Evolutionary conservation across 768 basidiomycete genomes (phyloP).

Genomic region (Leccinum subgranulosum): DNA sequence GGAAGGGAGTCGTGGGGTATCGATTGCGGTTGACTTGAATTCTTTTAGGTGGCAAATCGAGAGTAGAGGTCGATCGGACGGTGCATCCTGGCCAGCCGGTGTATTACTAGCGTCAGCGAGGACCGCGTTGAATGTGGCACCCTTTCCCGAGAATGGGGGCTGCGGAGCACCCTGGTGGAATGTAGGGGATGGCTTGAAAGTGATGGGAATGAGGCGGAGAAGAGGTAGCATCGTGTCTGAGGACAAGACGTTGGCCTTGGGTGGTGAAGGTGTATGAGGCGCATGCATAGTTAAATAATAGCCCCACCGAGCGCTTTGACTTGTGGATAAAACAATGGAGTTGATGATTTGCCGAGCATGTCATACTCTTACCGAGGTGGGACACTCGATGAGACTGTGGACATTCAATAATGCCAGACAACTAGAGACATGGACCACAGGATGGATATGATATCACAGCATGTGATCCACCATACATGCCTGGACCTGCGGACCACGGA

Average conservation of each 20-base stretch:
- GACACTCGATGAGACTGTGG: constrained; percentile 6
- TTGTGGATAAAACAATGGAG: constrained; percentile 19
- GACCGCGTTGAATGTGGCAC: background rate
- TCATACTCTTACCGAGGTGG: constrained; percentile 6
- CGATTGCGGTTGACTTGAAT: background rate
- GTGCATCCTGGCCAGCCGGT: background rate
- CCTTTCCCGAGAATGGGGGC: constrained; percentile 2
- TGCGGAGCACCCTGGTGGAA: background rate
- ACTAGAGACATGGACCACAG: background rate
- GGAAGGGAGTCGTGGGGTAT: background rate
- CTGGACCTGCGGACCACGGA: background rate
- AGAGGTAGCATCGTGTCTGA: constrained; percentile 11
- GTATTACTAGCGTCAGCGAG: background rate
- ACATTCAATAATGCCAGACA: background rate
- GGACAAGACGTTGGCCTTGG: background rate
- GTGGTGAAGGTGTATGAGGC: background rate
- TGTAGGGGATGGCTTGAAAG: constrained; percentile 3
- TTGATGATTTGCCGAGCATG: background rate
- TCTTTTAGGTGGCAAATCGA: background rate
- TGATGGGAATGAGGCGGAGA: constrained; percentile 4
- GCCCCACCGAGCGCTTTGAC: background rate
- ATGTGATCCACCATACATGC: background rate
- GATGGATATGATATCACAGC: background rate
- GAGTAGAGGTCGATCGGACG: background rate
- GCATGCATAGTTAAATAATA: constrained; percentile 14